Conservation (phyloP, 495 filamentous ascomycete genomes). For the Aeminium ludgeri region DNA sequence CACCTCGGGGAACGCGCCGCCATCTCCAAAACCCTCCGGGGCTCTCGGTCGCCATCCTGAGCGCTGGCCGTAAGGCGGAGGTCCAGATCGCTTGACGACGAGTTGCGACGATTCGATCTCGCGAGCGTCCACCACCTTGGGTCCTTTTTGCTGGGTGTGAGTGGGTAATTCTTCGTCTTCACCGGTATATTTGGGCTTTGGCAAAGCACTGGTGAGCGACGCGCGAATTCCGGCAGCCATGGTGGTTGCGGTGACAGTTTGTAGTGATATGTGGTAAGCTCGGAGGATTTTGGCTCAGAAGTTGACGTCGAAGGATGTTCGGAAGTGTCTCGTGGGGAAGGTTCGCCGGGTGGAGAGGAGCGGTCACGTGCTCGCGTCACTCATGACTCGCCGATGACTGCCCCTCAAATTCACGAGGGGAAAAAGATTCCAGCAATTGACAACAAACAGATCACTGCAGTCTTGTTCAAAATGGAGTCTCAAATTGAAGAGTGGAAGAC, state of each 20-base stretch:
- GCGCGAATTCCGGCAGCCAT: slow-evolving; percentile 27
- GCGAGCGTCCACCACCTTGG: slow-evolving; percentile 59
- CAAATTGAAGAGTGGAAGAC: slow-evolving; percentile 37
- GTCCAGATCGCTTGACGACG: slow-evolving; percentile 69
- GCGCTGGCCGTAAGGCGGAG: slow-evolving; percentile 72
- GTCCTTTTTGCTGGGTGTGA: slow-evolving; percentile 57
- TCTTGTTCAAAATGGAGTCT: slow-evolving; percentile 1
- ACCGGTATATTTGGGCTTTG: slow-evolving; percentile 75
- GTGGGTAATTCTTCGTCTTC: slow-evolving; percentile 65
- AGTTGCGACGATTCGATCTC: slow-evolving; percentile 74
- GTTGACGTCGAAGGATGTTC: no score
- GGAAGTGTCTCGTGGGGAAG: no score
- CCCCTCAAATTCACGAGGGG: no score
- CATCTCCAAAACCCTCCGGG: slow-evolving; percentile 86
- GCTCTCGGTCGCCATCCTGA: slow-evolving; percentile 73
- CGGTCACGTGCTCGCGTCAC: no score
- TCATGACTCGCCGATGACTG: no score
- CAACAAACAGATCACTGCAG: no score
- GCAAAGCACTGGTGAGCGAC: slow-evolving; percentile 65
- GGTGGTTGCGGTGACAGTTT: no score
- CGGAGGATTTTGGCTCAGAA: no score
- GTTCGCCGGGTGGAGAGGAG: no score
- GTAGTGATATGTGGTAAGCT: no score
- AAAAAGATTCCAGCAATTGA: no score
- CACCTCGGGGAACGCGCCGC: slow-evolving; percentile 91